These are phyloP conservation scores for Amanita jacksonii DNA, from an alignment of 768 basidiomycete species.

Conservation along the genomic window DNA sequence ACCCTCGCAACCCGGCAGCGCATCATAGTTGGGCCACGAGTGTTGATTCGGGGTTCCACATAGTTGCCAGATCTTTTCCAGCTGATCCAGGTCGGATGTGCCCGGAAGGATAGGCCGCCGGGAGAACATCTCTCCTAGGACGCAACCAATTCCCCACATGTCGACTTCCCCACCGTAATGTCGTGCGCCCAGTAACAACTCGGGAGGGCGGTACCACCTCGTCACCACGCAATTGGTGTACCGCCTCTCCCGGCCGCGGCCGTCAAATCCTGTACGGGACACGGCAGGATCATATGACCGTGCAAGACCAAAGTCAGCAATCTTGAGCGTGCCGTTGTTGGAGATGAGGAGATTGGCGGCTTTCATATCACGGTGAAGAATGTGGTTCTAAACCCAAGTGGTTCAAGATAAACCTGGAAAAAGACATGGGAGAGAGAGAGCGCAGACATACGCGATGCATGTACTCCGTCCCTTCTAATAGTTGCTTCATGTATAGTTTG, in stretches of 20 bases:
- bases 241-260: slow-evolving; percentile 46
- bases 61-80: slow-evolving; percentile 82
- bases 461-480: slow-evolving; percentile 93
- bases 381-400: slow-evolving; percentile 60
- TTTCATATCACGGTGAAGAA: slow-evolving; percentile 98
- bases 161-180: slow-evolving; percentile 93
- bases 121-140: slow-evolving; percentile 94
- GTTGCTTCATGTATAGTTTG: slow-evolving; percentile 93
- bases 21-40: slow-evolving; percentile 71
- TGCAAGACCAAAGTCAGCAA: slow-evolving; percentile 96
- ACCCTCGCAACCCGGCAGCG: slow-evolving; percentile 71
- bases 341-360: slow-evolving; percentile 94
- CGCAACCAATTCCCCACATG: slow-evolving; percentile 96
- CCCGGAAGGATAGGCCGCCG: slow-evolving; percentile 83
- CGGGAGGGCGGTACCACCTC: slow-evolving; percentile 90
- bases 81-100: slow-evolving; percentile 82
- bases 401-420: slow-evolving; percentile 6
- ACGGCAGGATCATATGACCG: slow-evolving; percentile 59
- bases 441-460: slow-evolving; percentile 73
- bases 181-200: slow-evolving; percentile 80
- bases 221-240: slow-evolving; percentile 97
- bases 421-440: slow-evolving; percentile 6
- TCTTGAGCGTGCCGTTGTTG: slow-evolving; percentile 69
- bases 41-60: slow-evolving; percentile 84
- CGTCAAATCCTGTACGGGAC: slow-evolving; percentile 26